Base-by-base conservation (phyloP, 1,284 basidiomycete species). In the Cystobasidium pallidum region DNA sequence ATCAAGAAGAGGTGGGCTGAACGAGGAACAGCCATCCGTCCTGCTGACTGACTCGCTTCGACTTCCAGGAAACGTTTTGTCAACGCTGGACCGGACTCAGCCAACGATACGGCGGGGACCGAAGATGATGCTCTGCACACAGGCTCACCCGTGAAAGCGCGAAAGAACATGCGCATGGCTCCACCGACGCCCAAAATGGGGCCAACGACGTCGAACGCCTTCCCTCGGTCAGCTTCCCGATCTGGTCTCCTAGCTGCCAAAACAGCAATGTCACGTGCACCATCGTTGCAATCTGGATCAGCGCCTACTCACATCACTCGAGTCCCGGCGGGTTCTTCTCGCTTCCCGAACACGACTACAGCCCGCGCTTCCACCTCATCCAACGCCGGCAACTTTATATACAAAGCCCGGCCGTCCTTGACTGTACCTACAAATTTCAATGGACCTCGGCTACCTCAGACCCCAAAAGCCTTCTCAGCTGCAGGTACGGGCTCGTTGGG, bases 161-260 rank as follows among this genome's bases (percentile, higher is more conserved):
- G 67, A 15, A 70, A 70, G 67, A 70, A 70, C 32, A 59, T 61
- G 67, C 67, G 67, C 26, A 70, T 61, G 47, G 67, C 67, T n/a
- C 68, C 59, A 26, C 68, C 68, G 2, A 71, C 59, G 21, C 67
- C 57, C 8, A 51, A 66, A 28, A 45, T 52, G 45, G 45, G 24
- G 51, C 43, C 15, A n/a, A 24, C 47, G 21, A 49, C 15, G 45
- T 41, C 57, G 24, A 59, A 43, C 47, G 36, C 54, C 3, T 59
- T 59, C 41, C 52, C 64, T 39, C 64, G 64, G 11, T 66, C 52
- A 24, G 51, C 64, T 55, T 54, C 64, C 2, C 32, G 26, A 17
- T 32, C 43, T 30, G 47, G 62, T 10, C 43, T 34, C 3, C 39
- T 61, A 4, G 34, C 58, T 43, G 43, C 58, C 21, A 45, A 61